phyloP scores from a whole-genome alignment of 768 basidiomycete species.

The Tricholoma bakamatsutake region DNA sequence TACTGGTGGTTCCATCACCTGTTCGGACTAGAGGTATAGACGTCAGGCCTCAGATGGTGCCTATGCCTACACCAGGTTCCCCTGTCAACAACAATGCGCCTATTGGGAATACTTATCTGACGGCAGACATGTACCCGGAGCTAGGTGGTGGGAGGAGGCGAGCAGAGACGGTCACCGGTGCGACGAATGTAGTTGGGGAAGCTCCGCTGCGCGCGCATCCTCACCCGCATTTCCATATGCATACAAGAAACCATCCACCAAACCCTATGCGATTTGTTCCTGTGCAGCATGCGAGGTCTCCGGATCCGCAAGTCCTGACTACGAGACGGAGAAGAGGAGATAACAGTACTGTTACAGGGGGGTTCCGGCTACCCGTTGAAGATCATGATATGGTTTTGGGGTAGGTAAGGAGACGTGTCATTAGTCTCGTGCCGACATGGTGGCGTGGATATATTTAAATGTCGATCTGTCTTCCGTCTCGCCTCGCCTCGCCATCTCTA shows the following conservation, averaged over 20 bases:
- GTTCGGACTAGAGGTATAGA: not conserved
- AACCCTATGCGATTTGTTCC: constrained; percentile 2
- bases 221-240: constrained; percentile 3
- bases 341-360: not conserved
- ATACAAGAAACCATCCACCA: constrained; percentile 2
- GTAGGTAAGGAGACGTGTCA: not conserved
- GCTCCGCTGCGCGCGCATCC: not conserved
- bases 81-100: not conserved
- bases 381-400: constrained; percentile 17
- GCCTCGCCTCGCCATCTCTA: not conserved
- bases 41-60: not conserved
- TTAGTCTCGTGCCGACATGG: not conserved
- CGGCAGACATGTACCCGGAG: not conserved
- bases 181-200: not conserved
- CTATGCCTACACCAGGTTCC: not conserved
- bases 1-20: not conserved
- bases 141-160: constrained; percentile 2
- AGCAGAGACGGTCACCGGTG: constrained; percentile 8
- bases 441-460: not conserved
- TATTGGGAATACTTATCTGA: not conserved
- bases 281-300: not conserved
- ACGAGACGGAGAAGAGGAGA: constrained; percentile 5
- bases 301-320: not conserved
- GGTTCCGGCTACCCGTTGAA: constrained; percentile 6
- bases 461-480: not conserved